Evolutionary conservation across 345 rosid species (phyloP).

Genomic region (Hevea brasiliensis): DNA sequence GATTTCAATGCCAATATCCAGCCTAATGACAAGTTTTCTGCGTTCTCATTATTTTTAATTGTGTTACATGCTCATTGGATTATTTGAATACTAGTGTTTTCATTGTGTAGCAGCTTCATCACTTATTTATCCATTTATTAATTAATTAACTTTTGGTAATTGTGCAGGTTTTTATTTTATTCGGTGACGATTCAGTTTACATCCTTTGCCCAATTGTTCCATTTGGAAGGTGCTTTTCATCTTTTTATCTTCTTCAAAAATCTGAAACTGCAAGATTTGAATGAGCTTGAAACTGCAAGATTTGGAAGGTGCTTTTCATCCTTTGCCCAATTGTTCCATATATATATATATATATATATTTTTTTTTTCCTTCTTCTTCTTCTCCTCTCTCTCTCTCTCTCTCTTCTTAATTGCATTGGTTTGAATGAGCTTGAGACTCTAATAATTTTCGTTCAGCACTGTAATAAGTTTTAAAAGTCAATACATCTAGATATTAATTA

Average conservation of each 20-base stretch:
- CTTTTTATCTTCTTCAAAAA: neutral
- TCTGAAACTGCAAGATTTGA: neutral
- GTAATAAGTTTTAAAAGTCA: neutral
- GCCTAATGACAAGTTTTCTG: neutral
- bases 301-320: too few relatives aligned
- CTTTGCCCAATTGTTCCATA: too few relatives aligned
- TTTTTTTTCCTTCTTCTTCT: neutral
- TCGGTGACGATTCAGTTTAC: constrained; percentile 80
- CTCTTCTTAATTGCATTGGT: neutral
- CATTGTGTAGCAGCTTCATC: neutral
- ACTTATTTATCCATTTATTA: constrained; percentile 1
- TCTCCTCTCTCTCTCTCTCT: too few relatives aligned
- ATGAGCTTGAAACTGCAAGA: too few relatives aligned
- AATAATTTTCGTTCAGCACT: neutral
- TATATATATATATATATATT: too few relatives aligned
- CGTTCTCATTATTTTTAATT: neutral
- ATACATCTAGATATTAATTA: neutral
- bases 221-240: constrained; percentile 70
- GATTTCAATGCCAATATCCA: neutral
- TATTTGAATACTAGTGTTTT: constrained; percentile 4
- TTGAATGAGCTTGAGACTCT: neutral
- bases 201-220: constrained; percentile 91
- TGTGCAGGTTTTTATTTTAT: constrained; percentile 80
- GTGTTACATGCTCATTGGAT: neutral
- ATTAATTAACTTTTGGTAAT: neutral